Evolutionary conservation across 2,329 filamentous ascomycete species (phyloP), one percentile per base, ranked within the genome.

Genomic region (Paraphoma chrysanthemicola): DNA sequence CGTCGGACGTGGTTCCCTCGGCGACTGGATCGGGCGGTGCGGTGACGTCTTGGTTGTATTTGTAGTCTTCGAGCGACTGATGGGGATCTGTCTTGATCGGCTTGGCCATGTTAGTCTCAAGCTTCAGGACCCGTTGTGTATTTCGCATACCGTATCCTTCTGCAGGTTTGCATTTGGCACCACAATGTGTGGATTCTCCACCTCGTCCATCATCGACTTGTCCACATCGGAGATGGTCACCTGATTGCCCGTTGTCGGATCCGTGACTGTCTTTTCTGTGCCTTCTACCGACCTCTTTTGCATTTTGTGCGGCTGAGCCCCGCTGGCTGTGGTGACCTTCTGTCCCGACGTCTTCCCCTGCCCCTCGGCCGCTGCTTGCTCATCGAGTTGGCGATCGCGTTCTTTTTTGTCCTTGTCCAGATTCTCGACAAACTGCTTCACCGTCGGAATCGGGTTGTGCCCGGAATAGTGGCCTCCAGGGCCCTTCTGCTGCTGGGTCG

Each of bases 81-180:
- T 83, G 82, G 0, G 89, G 77, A 1, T 91, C 86, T 0, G 91
- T 92, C 70, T 90, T 86, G 36, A 92, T 83, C 0, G 90, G 84
- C 66, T 85, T 63, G 4, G 39, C 11, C 43, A 11, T 47, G 44
- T 72, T n/a, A 74, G 61, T 23, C 18, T 12, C 18, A 6, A 23
- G 29, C 1, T 7, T 4, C 23, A 3, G 1, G 11, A 11, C 12
- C 7, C 42, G 12, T 17, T 2, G 12, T 1, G 6, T 31, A 2
- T 16, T 23, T 4, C 16, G 73, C 81, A 66, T 73, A 84, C 83
- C 3, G 91, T 90, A 3, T 86, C 81, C 73, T 90, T 93, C 60
- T 88, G 86, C 2, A 98, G 79, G 69, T 97, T 97, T 42, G 92
- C 91, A 75, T 97, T 98, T 16, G 94, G 94, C 0, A 98, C 86